Evolutionary conservation across 257 asterid genomes (phyloP).

Genomic region (Oldenlandia corymbosa): DNA sequence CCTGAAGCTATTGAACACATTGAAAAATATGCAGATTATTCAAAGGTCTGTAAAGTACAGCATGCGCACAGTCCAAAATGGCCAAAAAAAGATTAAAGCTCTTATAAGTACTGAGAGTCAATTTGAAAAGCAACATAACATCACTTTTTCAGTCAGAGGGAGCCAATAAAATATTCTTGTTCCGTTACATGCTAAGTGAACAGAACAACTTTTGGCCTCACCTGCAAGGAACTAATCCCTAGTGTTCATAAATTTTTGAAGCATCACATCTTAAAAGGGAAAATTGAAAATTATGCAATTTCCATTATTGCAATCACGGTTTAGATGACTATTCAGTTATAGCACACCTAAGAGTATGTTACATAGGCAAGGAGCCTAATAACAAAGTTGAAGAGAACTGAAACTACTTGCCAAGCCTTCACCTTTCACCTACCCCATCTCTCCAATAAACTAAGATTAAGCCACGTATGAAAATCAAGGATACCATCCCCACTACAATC

Average conservation of each 20-base stretch:
- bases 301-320: background rate
- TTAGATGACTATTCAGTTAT: background rate
- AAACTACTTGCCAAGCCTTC: background rate
- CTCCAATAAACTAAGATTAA: background rate
- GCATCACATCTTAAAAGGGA: background rate
- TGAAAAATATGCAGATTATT: too few relatives aligned
- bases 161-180: background rate
- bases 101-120: too few relatives aligned
- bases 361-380: background rate
- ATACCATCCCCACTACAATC: background rate
- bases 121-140: too few relatives aligned
- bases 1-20: too few relatives aligned
- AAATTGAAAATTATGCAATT: background rate
- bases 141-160: background rate
- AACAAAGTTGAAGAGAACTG: background rate
- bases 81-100: too few relatives aligned
- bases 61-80: background rate
- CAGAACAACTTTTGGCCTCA: background rate
- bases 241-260: background rate
- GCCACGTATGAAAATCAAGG: background rate
- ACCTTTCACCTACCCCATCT: too few relatives aligned
- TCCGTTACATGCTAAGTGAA: background rate
- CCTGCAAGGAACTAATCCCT: background rate
- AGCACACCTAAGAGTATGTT: background rate
- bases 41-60: background rate